phyloP scores from a whole-genome alignment of 805 yeast species.

The Candida glaebosa region DNA sequence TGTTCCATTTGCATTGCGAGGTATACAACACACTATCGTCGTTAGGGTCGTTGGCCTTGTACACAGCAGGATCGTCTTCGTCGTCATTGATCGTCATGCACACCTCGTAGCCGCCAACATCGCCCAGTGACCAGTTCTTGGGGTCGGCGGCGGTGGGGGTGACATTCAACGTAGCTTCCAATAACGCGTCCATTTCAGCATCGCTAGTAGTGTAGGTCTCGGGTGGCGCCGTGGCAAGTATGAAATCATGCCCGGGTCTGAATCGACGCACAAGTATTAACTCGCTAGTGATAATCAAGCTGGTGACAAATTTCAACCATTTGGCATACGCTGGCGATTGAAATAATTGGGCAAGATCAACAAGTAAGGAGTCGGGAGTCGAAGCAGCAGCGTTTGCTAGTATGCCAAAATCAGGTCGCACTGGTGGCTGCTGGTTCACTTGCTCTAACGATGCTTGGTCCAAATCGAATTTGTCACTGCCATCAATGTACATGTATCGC shows the following conservation, averaged over 20 bases:
- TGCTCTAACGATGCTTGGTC: constrained; percentile 27
- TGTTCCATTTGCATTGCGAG: constrained; percentile 81
- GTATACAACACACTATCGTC: constrained; percentile 77
- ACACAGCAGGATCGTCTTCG: constrained; percentile 83
- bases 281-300: constrained; percentile 58
- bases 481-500: constrained; percentile 79
- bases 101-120: constrained; percentile 90
- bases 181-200: constrained; percentile 39
- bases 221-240: constrained; percentile 71
- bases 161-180: constrained; percentile 79
- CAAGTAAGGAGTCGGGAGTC: constrained; percentile 34
- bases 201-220: constrained; percentile 31
- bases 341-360: constrained; percentile 56
- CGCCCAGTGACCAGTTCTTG: constrained; percentile 83
- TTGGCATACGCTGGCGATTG: constrained; percentile 60
- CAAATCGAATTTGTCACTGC: constrained; percentile 38
- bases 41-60: constrained; percentile 50
- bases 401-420: constrained; percentile 47
- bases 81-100: constrained; percentile 66
- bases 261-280: constrained; percentile 78
- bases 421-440: not conserved
- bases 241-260: constrained; percentile 93
- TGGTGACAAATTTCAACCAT: constrained; percentile 65
- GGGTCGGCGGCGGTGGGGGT: constrained; percentile 62
- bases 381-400: not conserved